Evolutionary conservation across 2,329 filamentous ascomycete genomes (phyloP), one percentile per base, ranked within the genome.

Genomic region (Phialophora chinensis): DNA sequence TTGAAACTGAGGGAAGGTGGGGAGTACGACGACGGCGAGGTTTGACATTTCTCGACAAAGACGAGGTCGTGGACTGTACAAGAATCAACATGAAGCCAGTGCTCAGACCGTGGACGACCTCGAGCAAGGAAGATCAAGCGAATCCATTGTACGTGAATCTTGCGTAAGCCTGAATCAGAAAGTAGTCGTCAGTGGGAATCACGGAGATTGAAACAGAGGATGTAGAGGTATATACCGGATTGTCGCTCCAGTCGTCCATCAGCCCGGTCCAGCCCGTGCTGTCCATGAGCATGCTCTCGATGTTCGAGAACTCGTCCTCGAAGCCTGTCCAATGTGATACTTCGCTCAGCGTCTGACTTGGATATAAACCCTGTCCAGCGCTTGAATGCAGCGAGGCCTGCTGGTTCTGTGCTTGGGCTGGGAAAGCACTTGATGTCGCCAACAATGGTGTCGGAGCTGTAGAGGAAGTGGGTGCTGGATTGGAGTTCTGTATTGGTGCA

Each of bases 91-190:
- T 8, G 11, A 35, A 35, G 33, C 11, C 10, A 12, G 10, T 72
- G 76, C 38, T 59, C 25, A 25, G 35, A 31, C 55, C 35, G 35
- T 58, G 14, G 35, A 58, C 35, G 4, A 25, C 56, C 1, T 59
- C 6, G 38, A 31, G 56, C 17, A 11, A 25, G 38, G 38, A 59
- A 25, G 56, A 49, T 59, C 56, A 59, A 29, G 25, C 56, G 1
- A 59, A 59, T n/a, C 56, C 56, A 20, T 59, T 59, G 14, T 59
- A 59, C 29, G 56, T 59, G 25, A 59, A 59, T 33, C 56, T 59
- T n/a, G 56, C 35, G 56, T 59, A 59, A 38, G 56, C 44, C 56
- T 59, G 33, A 12, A 35, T 35, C 33, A 35, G 33, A 11, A 12
- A 3, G 11, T 11, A n/a, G 29, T 59, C 12, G 38, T 59, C 25